Percentiles rank a stretch among this genome's conserved stretches.
Conservation (phyloP, 148 eudicot species). For the Rhododendron simsii region DNA sequence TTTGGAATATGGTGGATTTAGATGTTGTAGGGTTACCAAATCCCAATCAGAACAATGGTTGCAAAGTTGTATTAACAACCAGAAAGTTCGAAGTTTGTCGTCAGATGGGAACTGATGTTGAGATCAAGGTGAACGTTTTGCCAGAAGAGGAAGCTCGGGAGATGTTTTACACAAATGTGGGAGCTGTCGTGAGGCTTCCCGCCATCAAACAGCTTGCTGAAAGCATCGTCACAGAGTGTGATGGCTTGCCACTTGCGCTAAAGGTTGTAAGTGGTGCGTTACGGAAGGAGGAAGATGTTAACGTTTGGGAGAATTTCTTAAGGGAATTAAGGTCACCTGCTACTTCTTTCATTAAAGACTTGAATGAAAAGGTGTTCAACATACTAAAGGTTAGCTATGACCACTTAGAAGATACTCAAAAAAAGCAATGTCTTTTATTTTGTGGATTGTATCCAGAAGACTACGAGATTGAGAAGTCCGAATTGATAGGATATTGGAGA, state of each 20-base stretch:
- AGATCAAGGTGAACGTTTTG: not conserved
- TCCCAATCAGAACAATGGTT: not conserved
- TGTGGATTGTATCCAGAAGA: slow-evolving; percentile 5
- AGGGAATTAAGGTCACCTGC: not conserved
- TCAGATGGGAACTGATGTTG: not conserved
- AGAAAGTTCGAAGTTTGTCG: not conserved
- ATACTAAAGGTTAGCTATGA: slow-evolving; percentile 1
- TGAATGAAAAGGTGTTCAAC: not conserved
- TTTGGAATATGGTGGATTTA: slow-evolving; percentile 1
- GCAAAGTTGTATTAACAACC: slow-evolving; percentile 2
- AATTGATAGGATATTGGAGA: not conserved
- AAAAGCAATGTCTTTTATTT: not conserved
- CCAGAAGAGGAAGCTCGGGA: not conserved
- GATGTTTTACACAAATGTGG: not conserved
- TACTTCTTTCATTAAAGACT: not conserved
- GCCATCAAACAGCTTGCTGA: not conserved
- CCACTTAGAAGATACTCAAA: not conserved
- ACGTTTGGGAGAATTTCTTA: not conserved
- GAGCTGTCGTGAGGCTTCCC: not conserved
- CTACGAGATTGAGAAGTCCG: not conserved
- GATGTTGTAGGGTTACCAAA: not conserved
- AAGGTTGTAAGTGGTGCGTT: not conserved
- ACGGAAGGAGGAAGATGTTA: not conserved
- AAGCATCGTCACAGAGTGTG: not conserved
- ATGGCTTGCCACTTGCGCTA: slow-evolving; percentile 8